Percentiles rank a stretch among this genome's conserved stretches.
These are phyloP conservation scores for Aspergillus terreus DNA, from an alignment of 2,329 filamentous ascomycete genomes.

Conservation along the genomic window DNA sequence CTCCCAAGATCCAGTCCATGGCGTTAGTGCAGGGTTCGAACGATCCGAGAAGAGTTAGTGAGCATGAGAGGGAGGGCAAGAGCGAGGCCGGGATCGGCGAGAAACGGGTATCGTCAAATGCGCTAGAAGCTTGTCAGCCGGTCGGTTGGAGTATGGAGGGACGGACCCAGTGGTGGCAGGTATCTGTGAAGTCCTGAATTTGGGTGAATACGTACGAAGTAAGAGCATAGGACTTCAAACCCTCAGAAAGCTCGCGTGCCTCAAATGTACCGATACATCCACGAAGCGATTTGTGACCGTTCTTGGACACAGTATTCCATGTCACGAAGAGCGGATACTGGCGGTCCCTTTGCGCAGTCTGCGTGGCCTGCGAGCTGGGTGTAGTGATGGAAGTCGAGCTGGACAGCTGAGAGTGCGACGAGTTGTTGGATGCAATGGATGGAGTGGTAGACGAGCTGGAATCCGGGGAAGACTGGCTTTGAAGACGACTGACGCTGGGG, in stretches of 20 bases:
- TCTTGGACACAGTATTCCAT: slow-evolving; percentile 73
- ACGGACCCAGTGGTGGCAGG: not conserved
- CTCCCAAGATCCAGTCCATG: slow-evolving; percentile 82
- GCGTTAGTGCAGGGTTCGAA: slow-evolving; percentile 72
- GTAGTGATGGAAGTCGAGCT: slow-evolving; percentile 41
- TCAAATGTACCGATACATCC: slow-evolving; percentile 98
- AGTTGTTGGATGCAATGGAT: slow-evolving; percentile 46
- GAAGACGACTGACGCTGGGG: slow-evolving; percentile 32
- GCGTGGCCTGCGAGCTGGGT: slow-evolving; percentile 32
- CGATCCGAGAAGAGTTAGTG: slow-evolving; percentile 78
- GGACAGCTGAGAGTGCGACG: slow-evolving; percentile 44
- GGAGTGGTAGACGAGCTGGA: slow-evolving; percentile 39
- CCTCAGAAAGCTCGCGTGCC: slow-evolving; percentile 65
- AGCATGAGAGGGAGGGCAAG: slow-evolving; percentile 46
- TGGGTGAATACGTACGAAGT: slow-evolving; percentile 57
- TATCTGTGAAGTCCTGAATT: not conserved
- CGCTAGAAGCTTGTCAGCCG: slow-evolving; percentile 38
- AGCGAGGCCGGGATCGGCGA: slow-evolving; percentile 53
- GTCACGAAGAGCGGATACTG: slow-evolving; percentile 85
- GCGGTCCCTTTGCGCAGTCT: slow-evolving; percentile 31
- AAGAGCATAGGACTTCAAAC: slow-evolving; percentile 75
- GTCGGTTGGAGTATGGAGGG: not conserved
- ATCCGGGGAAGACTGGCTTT: slow-evolving; percentile 31
- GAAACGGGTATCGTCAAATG: slow-evolving; percentile 63
- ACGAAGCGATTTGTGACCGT: slow-evolving; percentile 65